Base-by-base conservation (phyloP, 1,284 basidiomycete genomes). In the Rhodotorula sp. region DNA sequence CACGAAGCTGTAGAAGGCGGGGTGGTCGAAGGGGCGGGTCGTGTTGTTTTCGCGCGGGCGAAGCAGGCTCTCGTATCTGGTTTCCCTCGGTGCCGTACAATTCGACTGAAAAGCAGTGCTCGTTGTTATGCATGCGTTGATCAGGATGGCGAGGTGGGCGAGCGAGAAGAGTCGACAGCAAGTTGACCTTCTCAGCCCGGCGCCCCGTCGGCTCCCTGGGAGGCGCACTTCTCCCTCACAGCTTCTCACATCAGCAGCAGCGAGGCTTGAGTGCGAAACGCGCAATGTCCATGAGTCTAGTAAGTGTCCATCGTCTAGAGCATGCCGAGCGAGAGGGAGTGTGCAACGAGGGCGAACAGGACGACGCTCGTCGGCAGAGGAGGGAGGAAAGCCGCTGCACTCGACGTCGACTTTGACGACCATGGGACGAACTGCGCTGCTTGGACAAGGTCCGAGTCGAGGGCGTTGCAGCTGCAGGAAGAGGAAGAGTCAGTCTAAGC, bases 1-100 rank as follows among this genome's bases (percentile, higher is more conserved):
- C 36, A 78, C 78, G n/a, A 80, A 80, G 59, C 29, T 36, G 27
- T 66, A 55, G 51, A 39, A 15, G 27, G 27, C 44, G 13, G 44
- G 10, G 37, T 1, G 10, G 57, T 27, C 5, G n/a, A 12, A 12
- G 21, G 12, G n/a, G 25, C 27, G 15, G 10, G 36, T 21, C 13
- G 25, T 5, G 22, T 50, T 27, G 48, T 27, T 50, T 5, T 10
- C 17, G 44, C 9, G 53, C 53, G 15, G 9, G 39, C 39, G 9
- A 15, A 39, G 39, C 39, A 39, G 39, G 39, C 21, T 22, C 21
- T 48, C 21, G 3, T 48, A 8, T 48, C 46, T 22, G 19, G 21
- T 19, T 48, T 22, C 8, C 3, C 19, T 9, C 8, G 1, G 19
- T 48, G 15, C 39, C 39, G 46, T 48, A 48, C 21, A 3, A 2